phyloP scores from a whole-genome alignment of 2,329 filamentous ascomycete genomes.

The Aspergillus melleus region DNA sequence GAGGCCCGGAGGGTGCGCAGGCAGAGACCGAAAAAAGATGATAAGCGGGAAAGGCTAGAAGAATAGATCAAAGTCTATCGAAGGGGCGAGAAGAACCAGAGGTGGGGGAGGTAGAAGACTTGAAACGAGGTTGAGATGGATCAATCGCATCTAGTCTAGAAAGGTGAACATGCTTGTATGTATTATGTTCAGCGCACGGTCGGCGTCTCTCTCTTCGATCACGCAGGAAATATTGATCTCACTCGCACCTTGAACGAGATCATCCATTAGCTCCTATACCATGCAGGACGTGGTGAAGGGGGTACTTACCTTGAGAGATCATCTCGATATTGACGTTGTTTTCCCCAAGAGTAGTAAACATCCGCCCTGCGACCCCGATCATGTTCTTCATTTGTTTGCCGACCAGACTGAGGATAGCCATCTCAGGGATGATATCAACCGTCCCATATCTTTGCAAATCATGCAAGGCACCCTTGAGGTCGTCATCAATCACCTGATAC shows the following conservation, averaged over 20 bases:
- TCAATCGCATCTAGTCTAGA: conserved; percentile 60
- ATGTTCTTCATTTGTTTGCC: conserved; percentile 98
- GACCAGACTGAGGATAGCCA: conserved; percentile 94
- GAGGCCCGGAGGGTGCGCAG: not conserved
- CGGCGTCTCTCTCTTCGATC: conserved; percentile 86
- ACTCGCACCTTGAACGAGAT: conserved; percentile 68
- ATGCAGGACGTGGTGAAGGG: no score
- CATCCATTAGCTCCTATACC: conserved; percentile 14
- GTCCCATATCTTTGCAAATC: conserved; percentile 81
- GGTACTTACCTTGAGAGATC: conserved; percentile 87
- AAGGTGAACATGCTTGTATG: conserved; percentile 98
- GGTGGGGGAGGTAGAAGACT: not conserved
- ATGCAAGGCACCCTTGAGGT: conserved; percentile 64
- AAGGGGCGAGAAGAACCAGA: not conserved
- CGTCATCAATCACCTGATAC: conserved; percentile 59
- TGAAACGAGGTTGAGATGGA: not conserved
- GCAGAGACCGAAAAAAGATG: not conserved
- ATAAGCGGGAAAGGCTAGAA: not conserved
- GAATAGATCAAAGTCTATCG: conserved; percentile 2
- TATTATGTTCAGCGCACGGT: conserved; percentile 90
- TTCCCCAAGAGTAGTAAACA: conserved; percentile 93
- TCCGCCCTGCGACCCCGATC: conserved; percentile 86
- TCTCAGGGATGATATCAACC: conserved; percentile 83
- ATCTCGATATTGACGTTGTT: conserved; percentile 97
- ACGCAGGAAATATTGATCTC: conserved; percentile 99